Evolutionary conservation across 2,329 filamentous ascomycete species (phyloP).

Genomic region (Reticulascus tulasneorum): DNA sequence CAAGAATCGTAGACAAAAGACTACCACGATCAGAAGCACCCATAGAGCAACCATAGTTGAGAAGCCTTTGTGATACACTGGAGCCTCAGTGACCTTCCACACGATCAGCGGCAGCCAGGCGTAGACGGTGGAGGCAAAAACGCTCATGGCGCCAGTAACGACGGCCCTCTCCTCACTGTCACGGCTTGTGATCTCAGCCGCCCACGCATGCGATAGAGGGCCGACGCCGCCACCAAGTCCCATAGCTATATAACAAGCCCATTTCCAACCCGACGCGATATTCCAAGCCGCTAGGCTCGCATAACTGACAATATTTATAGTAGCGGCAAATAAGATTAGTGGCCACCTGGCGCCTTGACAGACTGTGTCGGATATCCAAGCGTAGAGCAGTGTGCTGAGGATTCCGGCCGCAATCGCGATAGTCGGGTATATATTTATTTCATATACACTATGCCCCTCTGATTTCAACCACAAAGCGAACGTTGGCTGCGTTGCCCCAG

Average conservation of each 20-base stretch:
- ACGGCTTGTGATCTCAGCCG: constrained; percentile 3
- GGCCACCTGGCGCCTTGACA: constrained; percentile 6
- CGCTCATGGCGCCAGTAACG: constrained; percentile 26
- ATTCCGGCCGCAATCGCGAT: constrained; percentile 18
- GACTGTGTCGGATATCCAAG: constrained; percentile 18
- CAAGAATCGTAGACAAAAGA: too few species aligned
- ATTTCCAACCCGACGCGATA: not conserved
- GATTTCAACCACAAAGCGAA: constrained; percentile 22
- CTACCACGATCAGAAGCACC: too few species aligned
- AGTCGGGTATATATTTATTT: constrained; percentile 19
- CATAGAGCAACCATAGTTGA: too few species aligned
- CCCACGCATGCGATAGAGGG: constrained; percentile 27
- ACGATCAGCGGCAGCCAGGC: constrained; percentile 9
- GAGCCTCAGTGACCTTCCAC: constrained; percentile 5
- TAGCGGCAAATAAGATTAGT: constrained; percentile 2
- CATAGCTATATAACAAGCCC: not conserved
- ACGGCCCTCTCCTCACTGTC: constrained; percentile 26
- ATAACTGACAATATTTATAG: constrained; percentile 4
- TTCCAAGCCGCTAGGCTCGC: too few species aligned
- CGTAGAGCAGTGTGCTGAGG: constrained; percentile 15
- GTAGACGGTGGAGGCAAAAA: constrained; percentile 8
- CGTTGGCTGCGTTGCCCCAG: not conserved
- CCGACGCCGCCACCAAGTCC: constrained; percentile 27
- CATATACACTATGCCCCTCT: constrained; percentile 18
- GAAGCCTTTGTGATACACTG: too few species aligned